Evolutionary conservation across 345 rosid genomes (phyloP).

Genomic region (Cardamine occulta): DNA sequence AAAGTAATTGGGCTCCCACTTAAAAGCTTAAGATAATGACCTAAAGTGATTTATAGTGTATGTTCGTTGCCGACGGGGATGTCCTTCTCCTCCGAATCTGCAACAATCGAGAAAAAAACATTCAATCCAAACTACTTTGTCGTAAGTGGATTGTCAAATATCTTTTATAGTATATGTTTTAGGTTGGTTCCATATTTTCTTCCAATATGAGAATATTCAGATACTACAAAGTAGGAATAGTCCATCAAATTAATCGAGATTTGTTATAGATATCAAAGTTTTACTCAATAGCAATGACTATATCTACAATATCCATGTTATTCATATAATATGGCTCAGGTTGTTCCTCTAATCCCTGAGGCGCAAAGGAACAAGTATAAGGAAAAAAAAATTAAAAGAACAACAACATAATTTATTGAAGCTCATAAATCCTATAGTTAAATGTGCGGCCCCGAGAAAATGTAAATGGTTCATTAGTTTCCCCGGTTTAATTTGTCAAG

Average conservation of each 20-base stretch:
- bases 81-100: background rate
- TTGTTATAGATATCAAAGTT: no score
- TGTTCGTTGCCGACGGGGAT: constrained; percentile 11
- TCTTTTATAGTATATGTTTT: background rate
- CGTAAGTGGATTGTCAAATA: background rate
- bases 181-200: background rate
- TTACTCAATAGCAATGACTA: background rate
- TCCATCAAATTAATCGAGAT: no score
- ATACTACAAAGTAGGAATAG: background rate
- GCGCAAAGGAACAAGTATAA: background rate
- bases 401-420: background rate
- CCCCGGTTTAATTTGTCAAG: background rate
- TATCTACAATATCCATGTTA: no score
- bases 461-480: background rate
- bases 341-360: background rate
- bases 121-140: background rate
- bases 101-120: background rate
- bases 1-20: background rate
- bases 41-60: background rate
- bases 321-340: background rate
- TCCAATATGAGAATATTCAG: background rate
- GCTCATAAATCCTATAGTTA: background rate
- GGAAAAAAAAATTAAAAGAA: no score
- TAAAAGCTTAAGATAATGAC: constrained; percentile 1
- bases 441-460: background rate